phyloP scores from a whole-genome alignment of 2,329 filamentous ascomycete species.

The Cadophora gregata region DNA sequence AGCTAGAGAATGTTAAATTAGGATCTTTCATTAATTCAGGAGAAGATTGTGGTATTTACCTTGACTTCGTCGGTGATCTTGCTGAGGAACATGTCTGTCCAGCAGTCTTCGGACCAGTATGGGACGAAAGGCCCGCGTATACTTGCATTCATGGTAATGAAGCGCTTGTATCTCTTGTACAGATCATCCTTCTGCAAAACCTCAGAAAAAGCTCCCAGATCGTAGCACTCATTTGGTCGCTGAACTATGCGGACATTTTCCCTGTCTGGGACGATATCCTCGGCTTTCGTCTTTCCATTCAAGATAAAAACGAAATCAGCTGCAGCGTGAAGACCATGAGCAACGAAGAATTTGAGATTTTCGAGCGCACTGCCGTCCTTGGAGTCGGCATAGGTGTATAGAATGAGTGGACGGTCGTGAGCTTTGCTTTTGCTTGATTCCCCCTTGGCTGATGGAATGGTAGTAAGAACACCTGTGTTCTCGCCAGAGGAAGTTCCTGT shows the following conservation, averaged over 20 bases:
- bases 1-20: conserved; percentile 34
- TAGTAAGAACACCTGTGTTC: neutral
- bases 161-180: conserved; percentile 40
- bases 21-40: neutral
- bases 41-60: conserved; percentile 24
- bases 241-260: conserved; percentile 36
- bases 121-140: conserved; percentile 42
- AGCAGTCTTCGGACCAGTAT: conserved; percentile 38
- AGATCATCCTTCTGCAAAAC: conserved; percentile 36
- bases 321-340: conserved; percentile 39
- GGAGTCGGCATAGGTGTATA: conserved; percentile 42
- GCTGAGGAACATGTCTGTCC: conserved; percentile 40
- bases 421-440: neutral
- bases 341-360: conserved; percentile 42
- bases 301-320: conserved; percentile 43
- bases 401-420: conserved; percentile 35
- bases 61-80: conserved; percentile 39
- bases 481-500: neutral
- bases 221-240: conserved; percentile 41
- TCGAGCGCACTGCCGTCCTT: conserved; percentile 29
- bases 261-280: conserved; percentile 29
- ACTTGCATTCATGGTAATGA: conserved; percentile 42
- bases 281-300: conserved; percentile 37
- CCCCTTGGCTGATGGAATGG: neutral
- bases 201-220: conserved; percentile 40